Conservation (phyloP, 805 yeast species). For the Brettanomyces naardenensis region DNA sequence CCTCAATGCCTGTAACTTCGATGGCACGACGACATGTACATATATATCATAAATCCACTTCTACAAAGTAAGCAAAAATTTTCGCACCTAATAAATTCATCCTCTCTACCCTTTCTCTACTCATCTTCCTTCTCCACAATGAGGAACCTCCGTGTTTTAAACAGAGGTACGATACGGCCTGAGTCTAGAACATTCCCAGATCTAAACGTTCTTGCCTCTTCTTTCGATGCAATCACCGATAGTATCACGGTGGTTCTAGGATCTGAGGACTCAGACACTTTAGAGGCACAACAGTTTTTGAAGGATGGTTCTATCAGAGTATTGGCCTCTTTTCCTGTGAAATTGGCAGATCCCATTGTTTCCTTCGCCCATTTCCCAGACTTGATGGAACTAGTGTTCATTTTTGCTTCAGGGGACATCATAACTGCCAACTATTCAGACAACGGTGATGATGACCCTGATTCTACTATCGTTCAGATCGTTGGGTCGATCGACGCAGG, state of each 20-base stretch:
- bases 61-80: too few species aligned
- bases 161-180: slow-evolving; percentile 45
- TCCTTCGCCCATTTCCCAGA: slow-evolving; percentile 68
- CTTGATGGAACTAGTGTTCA: slow-evolving; percentile 53
- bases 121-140: slow-evolving; percentile 10
- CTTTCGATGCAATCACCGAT: slow-evolving; percentile 69
- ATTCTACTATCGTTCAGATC: slow-evolving; percentile 56
- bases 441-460: slow-evolving; percentile 37
- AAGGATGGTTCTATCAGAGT: slow-evolving; percentile 52
- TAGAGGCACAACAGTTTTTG: slow-evolving; percentile 73
- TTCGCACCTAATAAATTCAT: too few species aligned
- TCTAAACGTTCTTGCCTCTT: slow-evolving; percentile 42
- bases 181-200: slow-evolving; percentile 59
- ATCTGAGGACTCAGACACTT: slow-evolving; percentile 39
- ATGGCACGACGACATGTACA: too few species aligned
- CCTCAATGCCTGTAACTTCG: too few species aligned
- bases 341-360: slow-evolving; percentile 35
- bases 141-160: slow-evolving; percentile 32
- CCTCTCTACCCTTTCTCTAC: too few species aligned
- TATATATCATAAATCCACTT: too few species aligned
- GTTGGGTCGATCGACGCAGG: slow-evolving; percentile 82
- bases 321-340: slow-evolving; percentile 54
- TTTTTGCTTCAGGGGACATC: slow-evolving; percentile 72
- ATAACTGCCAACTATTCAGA: slow-evolving; percentile 49
- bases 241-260: slow-evolving; percentile 60